Evolutionary conservation across 1,284 basidiomycete species (phyloP), one percentile per base, ranked within the genome.

Genomic region (Austropuccinia psidii): DNA sequence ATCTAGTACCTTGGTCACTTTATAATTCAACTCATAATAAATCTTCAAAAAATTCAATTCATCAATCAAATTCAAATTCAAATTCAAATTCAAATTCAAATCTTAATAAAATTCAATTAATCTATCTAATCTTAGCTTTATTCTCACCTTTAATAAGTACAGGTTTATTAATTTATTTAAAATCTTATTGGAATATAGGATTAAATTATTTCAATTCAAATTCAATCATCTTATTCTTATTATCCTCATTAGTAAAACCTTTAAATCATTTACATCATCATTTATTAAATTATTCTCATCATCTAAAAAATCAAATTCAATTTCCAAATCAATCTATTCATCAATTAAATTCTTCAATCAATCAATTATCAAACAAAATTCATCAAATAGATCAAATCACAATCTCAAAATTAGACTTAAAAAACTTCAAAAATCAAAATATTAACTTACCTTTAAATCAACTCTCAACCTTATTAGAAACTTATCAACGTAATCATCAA

Each of bases 1-100:
- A 13, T 21, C 4, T 39, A 68, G 66, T 55, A 43, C 66, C 66
- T 7, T 68, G 66, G 66, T 52, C 54, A 33, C 15, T 68, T 2
- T 68, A 68, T n/a, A 52, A 49, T 41, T 68, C 66, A 24, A 35
- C 66, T 11, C 52, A 52, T n/a, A n/a, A n/a, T n/a, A n/a, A n/a
- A n/a, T n/a, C n/a, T n/a, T n/a, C n/a, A n/a, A 24, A 68, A 49
- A 19, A 68, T 52, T 57, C 35, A 52, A 19, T 55, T 68, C 52
- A 15, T 68, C 1, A 57, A 29, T 43, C 35, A 57, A 29, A 29
- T 55, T 31, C 52, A 29, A 13, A 43, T 41, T 15, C 65, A 55
- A n/a, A 31, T 52, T 54, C 15, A 13, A 52, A 49, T 11, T 24
- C 31, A 52, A 1, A 24, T 24, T 19, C 66, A 43, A 24, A 41